phyloP scores from a whole-genome alignment of 1,139 yeast species.

The Debaryomyces psychrophilus region DNA sequence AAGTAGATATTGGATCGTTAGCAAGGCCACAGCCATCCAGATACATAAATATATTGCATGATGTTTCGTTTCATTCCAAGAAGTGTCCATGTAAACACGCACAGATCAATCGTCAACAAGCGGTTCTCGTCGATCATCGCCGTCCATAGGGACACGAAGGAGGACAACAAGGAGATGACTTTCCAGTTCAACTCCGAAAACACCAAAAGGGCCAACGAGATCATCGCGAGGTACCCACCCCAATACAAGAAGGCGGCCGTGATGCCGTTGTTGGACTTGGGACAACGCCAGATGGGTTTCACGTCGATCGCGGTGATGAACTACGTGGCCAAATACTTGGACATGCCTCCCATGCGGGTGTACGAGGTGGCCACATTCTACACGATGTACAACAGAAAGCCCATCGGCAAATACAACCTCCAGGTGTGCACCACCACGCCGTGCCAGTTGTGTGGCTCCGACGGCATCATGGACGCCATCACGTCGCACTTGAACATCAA shows the following conservation, averaged over 20 bases:
- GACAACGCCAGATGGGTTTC: constrained; percentile 87
- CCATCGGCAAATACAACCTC: constrained; percentile 83
- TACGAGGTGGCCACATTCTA: constrained; percentile 93
- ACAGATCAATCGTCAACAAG: constrained; percentile 14
- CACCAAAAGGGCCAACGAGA: constrained; percentile 67
- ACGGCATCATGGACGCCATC: constrained; percentile 73
- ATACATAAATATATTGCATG: constrained; percentile 4
- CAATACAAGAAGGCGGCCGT: constrained; percentile 88
- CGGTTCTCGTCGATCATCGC: constrained; percentile 52
- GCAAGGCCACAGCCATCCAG: not conserved
- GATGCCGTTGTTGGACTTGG: constrained; percentile 85
- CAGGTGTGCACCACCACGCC: constrained; percentile 93
- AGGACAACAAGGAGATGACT: constrained; percentile 68
- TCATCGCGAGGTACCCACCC: constrained; percentile 79
- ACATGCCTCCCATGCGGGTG: constrained; percentile 95
- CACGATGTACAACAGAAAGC: constrained; percentile 88
- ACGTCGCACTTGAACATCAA: constrained; percentile 62
- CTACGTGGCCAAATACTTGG: constrained; percentile 82
- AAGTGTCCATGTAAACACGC: constrained; percentile 7
- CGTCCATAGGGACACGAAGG: constrained; percentile 74
- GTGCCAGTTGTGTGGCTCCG: constrained; percentile 84
- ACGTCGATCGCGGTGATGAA: constrained; percentile 91
- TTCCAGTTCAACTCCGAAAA: constrained; percentile 79
- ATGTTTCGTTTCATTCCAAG: constrained; percentile 21
- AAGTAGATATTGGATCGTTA: not conserved